Conservation (phyloP, 371 early-diverging fungal genomes). For the Gilbertella persicaria region DNA sequence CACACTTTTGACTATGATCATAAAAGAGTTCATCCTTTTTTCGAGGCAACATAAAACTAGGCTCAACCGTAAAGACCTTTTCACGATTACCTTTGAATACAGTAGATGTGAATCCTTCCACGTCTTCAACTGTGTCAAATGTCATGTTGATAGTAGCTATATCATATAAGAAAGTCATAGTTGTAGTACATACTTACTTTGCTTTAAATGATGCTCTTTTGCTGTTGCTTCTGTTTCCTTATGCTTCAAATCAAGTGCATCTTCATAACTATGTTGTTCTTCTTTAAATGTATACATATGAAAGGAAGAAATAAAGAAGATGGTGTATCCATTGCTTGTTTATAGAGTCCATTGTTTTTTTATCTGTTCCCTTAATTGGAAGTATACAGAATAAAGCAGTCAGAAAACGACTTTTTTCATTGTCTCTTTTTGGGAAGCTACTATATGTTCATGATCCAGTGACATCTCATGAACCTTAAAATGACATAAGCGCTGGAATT, state of each 20-base stretch:
- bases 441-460: no score
- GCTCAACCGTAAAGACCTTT: conserved; percentile 10
- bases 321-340: no score
- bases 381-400: no score
- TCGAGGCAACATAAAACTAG: conserved; percentile 23
- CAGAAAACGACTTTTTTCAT: no score
- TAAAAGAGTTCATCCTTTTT: conserved; percentile 2
- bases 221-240: conserved; percentile 6
- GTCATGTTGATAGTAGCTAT: conserved; percentile 22
- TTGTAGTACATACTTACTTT: conserved; percentile 9
- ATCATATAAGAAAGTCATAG: not conserved
- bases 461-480: no score
- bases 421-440: no score
- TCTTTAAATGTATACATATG: conserved; percentile 14
- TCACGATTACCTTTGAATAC: conserved; percentile 11
- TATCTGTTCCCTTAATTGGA: no score
- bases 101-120: conserved; percentile 9
- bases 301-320: not conserved
- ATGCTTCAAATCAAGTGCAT: conserved; percentile 15
- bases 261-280: conserved; percentile 2
- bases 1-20: conserved; percentile 25
- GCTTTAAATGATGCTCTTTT: conserved; percentile 7
- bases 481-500: no score
- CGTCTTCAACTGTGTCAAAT: conserved; percentile 24
- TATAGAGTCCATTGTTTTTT: no score